Base-by-base conservation (phyloP, 2,329 filamentous ascomycete species). In the Mollisia scopiformis region DNA sequence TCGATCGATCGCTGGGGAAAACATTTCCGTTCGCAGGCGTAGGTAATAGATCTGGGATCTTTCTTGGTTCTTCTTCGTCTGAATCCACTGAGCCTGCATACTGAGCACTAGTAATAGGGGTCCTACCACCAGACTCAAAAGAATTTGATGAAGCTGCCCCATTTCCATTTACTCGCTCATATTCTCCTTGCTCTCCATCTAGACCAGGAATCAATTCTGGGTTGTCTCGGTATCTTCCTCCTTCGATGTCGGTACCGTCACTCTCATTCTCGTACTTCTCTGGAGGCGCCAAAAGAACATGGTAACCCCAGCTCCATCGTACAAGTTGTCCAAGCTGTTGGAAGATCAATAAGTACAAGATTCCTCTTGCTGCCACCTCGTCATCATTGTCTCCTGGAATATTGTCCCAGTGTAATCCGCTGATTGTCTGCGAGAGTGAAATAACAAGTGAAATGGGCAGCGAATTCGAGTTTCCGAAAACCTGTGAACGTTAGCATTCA, bases 401-500 rank as follows among this genome's bases (percentile, higher is more conserved):
- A 67, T 87, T 89, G 76, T 94, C 89, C 95, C 95, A 99, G 75
- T 98, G 94, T 31, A 99, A 82, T 6, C 95, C 95, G 70, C 89
- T 87, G 59, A 99, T 83, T 0, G 95, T 99, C 74, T 97, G 91
- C 14, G 94, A 96, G 11, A 99, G 84, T 8, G 94, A 97, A 59
- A 98, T 85, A 64, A 99, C 93, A 58, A 99, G 87, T 0, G 95
- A 99, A 63, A 99, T 98, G 0, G 95, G 95, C 21, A 99, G 84
- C 19, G 95, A 98, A 77, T 99, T 99, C 33, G 94, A 98, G 76
- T 99, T 99, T 69, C 94, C 95, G 75, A 99, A 99, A 52, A 98
- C 86, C 85, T 88, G 63, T 23, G 51, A 51, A 35, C 57, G 51
- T 68, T 62, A 71, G 53, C 53, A 58, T 58, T 19, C 51, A 37